phyloP scores from a whole-genome alignment of 176 grass and related monocot species.

The Triticum urartu region DNA sequence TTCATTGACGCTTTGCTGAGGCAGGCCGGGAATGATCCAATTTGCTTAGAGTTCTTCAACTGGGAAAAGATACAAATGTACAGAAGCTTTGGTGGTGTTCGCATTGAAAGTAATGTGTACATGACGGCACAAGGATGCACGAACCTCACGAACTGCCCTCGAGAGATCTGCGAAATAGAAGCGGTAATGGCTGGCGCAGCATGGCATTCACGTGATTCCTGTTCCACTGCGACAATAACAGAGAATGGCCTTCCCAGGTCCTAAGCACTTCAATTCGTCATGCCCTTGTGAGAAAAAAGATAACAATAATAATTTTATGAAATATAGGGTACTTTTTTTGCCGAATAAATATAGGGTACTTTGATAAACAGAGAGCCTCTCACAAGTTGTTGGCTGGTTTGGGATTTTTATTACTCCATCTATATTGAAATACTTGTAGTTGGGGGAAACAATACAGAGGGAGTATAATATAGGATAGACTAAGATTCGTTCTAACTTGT shows the following conservation, averaged over 20 bases:
- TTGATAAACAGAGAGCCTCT: slow-evolving; percentile 12
- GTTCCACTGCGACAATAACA: neutral
- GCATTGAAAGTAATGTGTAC: slow-evolving; percentile 80
- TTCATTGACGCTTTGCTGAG: slow-evolving; percentile 71
- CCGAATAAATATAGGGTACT: neutral
- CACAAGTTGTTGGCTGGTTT: neutral
- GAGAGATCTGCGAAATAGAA: slow-evolving; percentile 81
- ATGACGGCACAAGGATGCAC: slow-evolving; percentile 70
- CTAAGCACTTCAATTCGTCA: neutral
- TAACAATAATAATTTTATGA: neutral
- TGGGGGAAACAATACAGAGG: too few relatives aligned
- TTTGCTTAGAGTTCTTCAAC: slow-evolving; percentile 61
- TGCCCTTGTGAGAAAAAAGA: neutral
- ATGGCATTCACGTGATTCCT: slow-evolving; percentile 48
- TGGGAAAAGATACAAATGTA: slow-evolving; percentile 52
- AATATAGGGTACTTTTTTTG: neutral
- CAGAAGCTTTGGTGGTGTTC: slow-evolving; percentile 69
- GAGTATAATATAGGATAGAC: too few relatives aligned
- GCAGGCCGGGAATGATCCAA: slow-evolving; percentile 40
- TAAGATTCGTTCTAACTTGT: too few relatives aligned
- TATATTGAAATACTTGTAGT: too few relatives aligned
- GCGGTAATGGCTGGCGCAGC: slow-evolving; percentile 72
- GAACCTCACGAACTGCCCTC: slow-evolving; percentile 81
- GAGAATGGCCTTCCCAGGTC: neutral
- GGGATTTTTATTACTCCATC: too few relatives aligned